Percentiles rank a stretch among this genome's conserved stretches.
These are phyloP conservation scores for Penicillium sp. DNA, from an alignment of 2,329 filamentous ascomycete species.

Conservation along the genomic window DNA sequence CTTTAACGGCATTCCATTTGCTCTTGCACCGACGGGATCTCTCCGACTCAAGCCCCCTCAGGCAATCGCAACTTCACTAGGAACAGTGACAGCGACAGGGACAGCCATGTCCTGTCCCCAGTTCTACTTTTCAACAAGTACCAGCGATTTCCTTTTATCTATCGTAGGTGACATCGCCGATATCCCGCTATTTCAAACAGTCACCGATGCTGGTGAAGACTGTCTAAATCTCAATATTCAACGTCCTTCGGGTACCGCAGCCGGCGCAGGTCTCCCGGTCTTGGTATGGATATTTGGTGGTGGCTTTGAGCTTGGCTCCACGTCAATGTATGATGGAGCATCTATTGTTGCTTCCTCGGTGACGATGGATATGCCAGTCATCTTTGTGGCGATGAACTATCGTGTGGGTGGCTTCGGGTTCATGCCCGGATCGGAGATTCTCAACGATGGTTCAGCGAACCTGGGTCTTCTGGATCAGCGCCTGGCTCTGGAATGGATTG, in stretches of 20 bases:
- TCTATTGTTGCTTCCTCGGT: slow-evolving; percentile 41
- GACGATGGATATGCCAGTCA: slow-evolving; percentile 60
- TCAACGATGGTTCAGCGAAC: slow-evolving; percentile 67
- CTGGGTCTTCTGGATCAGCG: slow-evolving; percentile 72
- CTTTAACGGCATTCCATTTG: slow-evolving; percentile 75
- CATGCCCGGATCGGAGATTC: slow-evolving; percentile 66
- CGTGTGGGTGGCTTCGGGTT: slow-evolving; percentile 74
- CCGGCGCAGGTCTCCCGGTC: slow-evolving; percentile 62
- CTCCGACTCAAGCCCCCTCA: slow-evolving; percentile 70
- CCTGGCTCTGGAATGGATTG: slow-evolving; percentile 71
- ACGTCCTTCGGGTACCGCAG: slow-evolving; percentile 57
- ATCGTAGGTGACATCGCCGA: slow-evolving; percentile 55
- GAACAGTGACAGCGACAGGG: slow-evolving; percentile 62
- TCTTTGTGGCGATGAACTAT: slow-evolving; percentile 79
- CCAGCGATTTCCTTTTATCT: slow-evolving; percentile 41
- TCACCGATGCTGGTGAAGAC: slow-evolving; percentile 60
- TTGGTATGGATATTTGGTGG: slow-evolving; percentile 72
- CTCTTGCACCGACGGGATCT: slow-evolving; percentile 65
- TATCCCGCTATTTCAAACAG: slow-evolving; percentile 58
- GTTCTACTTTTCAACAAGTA: slow-evolving; percentile 60
- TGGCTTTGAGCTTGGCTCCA: slow-evolving; percentile 52
- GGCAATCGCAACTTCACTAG: slow-evolving; percentile 57
- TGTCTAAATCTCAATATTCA: slow-evolving; percentile 64
- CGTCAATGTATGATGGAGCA: slow-evolving; percentile 37
- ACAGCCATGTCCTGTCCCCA: slow-evolving; percentile 68